Base-by-base conservation (phyloP, 148 eudicot genomes). In the Persicaria tinctoria region DNA sequence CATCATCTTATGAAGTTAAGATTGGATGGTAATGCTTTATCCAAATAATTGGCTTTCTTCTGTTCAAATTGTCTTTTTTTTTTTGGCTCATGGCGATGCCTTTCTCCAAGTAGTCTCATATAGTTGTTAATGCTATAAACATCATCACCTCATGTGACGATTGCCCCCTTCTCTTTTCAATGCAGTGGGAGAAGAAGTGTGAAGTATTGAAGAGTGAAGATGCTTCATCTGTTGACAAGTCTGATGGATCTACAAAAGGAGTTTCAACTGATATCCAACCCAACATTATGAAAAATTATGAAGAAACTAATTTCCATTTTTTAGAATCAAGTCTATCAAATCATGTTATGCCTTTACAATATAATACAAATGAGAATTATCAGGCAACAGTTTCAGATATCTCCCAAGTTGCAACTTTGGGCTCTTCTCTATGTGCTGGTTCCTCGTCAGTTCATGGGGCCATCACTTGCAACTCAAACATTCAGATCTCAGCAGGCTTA, bases 131-230 rank as follows among this genome's bases (percentile, higher is more conserved):
- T 32, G 41, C 3, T 32, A 32, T 32, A 32, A 32, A 32, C 41
- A 32, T 32, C 41, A 32, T 32, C 41, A 32, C 41, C 41, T 32
- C 41, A 32, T 32, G 41, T 32, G 41, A 1, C 41, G 68, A 6
- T 57, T 12, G 73, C 12, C 8, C 47, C 47, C 3, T 20, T 27
- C 8, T 76, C n/a, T 71, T 69, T 32, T 17, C 51, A 49, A 62
- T 87, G 86, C 92, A 94, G 98, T 94, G 97, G 96, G 87, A 94
- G 82, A 92, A 85, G 74, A 94, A 82, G 82, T 90, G 98, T 83
- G 77, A 79, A 76, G 83, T 64, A 48, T 68, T 89, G 74, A 79
- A 70, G 76, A 79, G 64, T 75, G 86, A 76, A 79, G 78, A 80
- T 84, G 80, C 86, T 46, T 44, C 72, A 53, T 59, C 78, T 75